Evolutionary conservation across 352 stramenopile genomes (phyloP).

Genomic region (Thalassiosira oceanica): DNA sequence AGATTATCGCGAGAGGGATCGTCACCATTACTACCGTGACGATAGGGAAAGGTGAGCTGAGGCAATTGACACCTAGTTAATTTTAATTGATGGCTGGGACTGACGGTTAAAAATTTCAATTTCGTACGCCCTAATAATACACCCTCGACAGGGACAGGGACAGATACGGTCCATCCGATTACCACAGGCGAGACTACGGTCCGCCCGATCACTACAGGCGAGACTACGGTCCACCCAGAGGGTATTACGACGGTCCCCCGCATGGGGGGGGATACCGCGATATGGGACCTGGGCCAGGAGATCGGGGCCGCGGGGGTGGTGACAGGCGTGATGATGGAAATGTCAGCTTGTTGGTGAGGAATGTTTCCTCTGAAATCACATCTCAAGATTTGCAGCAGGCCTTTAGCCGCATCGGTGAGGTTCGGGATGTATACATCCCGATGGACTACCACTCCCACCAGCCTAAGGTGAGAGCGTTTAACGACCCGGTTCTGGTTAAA

Average conservation of each 20-base stretch:
- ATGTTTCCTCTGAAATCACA: slow-evolving; percentile 88
- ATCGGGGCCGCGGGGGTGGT: slow-evolving; percentile 2
- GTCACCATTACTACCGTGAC: slow-evolving; percentile 17
- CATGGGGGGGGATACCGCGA: slow-evolving; percentile 12
- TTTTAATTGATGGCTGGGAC: neutral
- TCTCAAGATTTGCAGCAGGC: slow-evolving; percentile 88
- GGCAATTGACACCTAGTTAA: slow-evolving; percentile 1
- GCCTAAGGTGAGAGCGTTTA: slow-evolving; percentile 92
- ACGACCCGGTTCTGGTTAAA: too few relatives aligned
- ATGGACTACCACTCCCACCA: slow-evolving; percentile 92
- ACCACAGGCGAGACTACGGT: slow-evolving; percentile 14
- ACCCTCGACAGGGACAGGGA: too few relatives aligned
- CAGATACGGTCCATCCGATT: slow-evolving; percentile 3
- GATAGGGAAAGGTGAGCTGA: slow-evolving; percentile 30
- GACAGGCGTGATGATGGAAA: slow-evolving; percentile 67
- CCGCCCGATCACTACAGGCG: slow-evolving; percentile 17
- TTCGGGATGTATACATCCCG: slow-evolving; percentile 94
- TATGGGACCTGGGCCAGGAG: slow-evolving; percentile 20
- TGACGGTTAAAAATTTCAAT: neutral
- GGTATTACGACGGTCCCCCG: slow-evolving; percentile 15
- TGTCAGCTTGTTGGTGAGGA: slow-evolving; percentile 91
- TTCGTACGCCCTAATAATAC: neutral
- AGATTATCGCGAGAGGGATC: slow-evolving; percentile 21
- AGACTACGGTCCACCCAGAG: slow-evolving; percentile 28
- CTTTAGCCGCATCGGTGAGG: slow-evolving; percentile 91